Conservation (phyloP, 768 basidiomycete genomes). For the Rubroboletus satanas region DNA sequence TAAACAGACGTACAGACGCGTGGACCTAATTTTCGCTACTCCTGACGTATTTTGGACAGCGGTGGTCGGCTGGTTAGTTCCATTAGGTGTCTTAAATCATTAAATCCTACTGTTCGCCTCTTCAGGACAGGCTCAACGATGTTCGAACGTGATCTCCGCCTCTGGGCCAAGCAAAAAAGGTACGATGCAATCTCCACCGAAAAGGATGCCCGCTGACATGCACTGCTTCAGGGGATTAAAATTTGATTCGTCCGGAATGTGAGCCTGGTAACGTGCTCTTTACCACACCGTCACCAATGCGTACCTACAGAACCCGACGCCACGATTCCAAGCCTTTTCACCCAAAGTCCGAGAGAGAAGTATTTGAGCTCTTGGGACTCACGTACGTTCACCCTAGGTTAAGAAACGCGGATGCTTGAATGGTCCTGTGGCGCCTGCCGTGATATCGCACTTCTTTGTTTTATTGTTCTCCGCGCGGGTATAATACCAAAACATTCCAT, state of each 20-base stretch:
- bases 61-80: constrained; percentile 78
- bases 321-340: constrained; percentile 58
- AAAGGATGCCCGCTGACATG: background rate
- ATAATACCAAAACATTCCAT: background rate
- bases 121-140: constrained; percentile 82
- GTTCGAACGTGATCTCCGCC: constrained; percentile 82
- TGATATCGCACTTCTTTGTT: background rate
- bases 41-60: constrained; percentile 84
- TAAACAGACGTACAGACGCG: constrained; percentile 54
- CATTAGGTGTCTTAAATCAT: background rate
- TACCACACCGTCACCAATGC: background rate
- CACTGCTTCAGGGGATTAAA: constrained; percentile 57
- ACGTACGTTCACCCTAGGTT: constrained; percentile 66
- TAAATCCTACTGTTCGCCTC: background rate
- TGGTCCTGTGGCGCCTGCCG: constrained; percentile 8
- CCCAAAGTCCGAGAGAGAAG: constrained; percentile 65
- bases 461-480: background rate
- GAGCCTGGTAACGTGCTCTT: constrained; percentile 20
- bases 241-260: constrained; percentile 84
- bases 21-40: constrained; percentile 81
- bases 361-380: constrained; percentile 67
- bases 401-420: constrained; percentile 67
- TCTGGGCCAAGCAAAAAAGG: constrained; percentile 65
- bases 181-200: constrained; percentile 22
- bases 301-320: constrained; percentile 41